A percentile compares a stretch with the other conserved stretches of the same genome.
phyloP scores from a whole-genome alignment of 179 eudicot genomes.

The Patellifolia procumbens region DNA sequence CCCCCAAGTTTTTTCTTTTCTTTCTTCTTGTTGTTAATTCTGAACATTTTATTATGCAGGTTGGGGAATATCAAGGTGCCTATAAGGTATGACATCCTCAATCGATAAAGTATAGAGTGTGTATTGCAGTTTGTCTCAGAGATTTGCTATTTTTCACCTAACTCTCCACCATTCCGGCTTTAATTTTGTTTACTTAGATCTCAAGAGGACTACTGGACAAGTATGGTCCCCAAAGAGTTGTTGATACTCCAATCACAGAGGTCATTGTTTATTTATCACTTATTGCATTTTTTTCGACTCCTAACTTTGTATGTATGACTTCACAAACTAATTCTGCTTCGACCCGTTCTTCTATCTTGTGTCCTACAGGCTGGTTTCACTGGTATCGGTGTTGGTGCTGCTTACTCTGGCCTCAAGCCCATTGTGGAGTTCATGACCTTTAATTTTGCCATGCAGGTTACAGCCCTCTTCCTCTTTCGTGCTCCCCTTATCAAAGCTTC shows the following conservation, averaged over 20 bases:
- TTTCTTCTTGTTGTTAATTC: not conserved
- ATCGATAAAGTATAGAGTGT: not conserved
- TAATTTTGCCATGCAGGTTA: conserved; percentile 95
- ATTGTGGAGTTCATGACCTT: conserved; percentile 92
- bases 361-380: conserved; percentile 80
- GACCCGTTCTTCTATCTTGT: conserved; percentile 9
- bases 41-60: conserved; percentile 39
- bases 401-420: conserved; percentile 70
- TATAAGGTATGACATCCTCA: conserved; percentile 64
- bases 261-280: conserved; percentile 36
- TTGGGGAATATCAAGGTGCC: conserved; percentile 97
- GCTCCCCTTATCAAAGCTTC: not conserved
- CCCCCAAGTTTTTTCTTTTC: not conserved
- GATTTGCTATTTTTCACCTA: not conserved
- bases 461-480: not conserved
- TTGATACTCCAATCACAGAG: conserved; percentile 98
- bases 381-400: conserved; percentile 93
- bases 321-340: not conserved
- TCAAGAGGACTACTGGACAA: conserved; percentile 82
- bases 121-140: not conserved
- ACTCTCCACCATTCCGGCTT: not conserved
- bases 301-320: not conserved
- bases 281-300: not conserved
- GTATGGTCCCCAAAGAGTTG: conserved; percentile 86
- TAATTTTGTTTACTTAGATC: conserved; percentile 44